A percentile compares a stretch with the other conserved stretches of the same genome.
These are phyloP conservation scores for Xenoacremonium recifei DNA, from an alignment of 2,329 filamentous ascomycete species.

Conservation along the genomic window DNA sequence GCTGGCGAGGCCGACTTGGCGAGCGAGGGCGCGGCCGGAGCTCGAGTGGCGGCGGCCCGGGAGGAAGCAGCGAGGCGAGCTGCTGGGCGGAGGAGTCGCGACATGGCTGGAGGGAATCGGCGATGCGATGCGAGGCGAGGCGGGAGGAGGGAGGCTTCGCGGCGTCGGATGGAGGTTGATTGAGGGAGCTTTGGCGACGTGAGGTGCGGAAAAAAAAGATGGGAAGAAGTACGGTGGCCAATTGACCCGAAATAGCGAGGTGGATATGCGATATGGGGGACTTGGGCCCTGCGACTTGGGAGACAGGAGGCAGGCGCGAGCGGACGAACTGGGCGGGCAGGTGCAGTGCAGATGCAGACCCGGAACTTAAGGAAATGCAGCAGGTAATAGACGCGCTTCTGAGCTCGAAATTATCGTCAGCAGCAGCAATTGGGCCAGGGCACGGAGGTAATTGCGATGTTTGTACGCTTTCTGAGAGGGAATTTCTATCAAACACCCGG, in stretches of 20 bases:
- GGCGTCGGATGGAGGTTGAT: neutral
- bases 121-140: too few species aligned
- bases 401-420: too few species aligned
- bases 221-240: conserved; percentile 13
- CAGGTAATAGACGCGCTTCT: too few species aligned
- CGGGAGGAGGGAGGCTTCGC: too few species aligned
- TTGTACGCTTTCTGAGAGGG: conserved; percentile 32
- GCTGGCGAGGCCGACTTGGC: conserved; percentile 32
- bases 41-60: conserved; percentile 33
- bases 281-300: too few species aligned
- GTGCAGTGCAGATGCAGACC: conserved; percentile 16
- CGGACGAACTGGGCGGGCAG: conserved; percentile 8
- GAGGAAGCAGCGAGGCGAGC: conserved; percentile 47
- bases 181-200: conserved; percentile 5
- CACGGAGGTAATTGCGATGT: too few species aligned
- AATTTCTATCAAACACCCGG: conserved; percentile 33
- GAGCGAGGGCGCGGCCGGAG: conserved; percentile 34
- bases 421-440: too few species aligned
- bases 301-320: too few species aligned
- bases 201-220: conserved; percentile 9
- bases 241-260: conserved; percentile 19
- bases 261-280: conserved; percentile 5
- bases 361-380: too few species aligned
- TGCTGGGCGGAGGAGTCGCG: conserved; percentile 51
- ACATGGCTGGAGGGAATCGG: conserved; percentile 40